Conservation (phyloP, 805 yeast genomes). For the Candida krabiensis region DNA sequence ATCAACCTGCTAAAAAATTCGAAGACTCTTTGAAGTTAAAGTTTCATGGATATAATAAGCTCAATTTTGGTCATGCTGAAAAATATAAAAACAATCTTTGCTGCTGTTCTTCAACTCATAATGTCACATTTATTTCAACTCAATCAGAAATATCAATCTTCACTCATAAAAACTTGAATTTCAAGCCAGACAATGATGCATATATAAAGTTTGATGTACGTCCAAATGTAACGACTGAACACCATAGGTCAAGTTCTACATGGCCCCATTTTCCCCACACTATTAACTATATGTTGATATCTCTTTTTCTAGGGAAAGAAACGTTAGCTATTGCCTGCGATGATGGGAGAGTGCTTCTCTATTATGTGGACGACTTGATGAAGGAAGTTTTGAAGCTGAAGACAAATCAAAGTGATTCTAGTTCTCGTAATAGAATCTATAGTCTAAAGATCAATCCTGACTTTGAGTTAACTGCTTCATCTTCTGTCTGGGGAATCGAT, state of each 20-base stretch:
- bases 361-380: slow-evolving; percentile 32
- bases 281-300: slow-evolving; percentile 48
- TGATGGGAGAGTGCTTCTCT: slow-evolving; percentile 51
- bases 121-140: slow-evolving; percentile 30
- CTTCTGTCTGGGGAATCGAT: slow-evolving; percentile 68
- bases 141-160: slow-evolving; percentile 38
- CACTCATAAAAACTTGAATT: slow-evolving; percentile 31
- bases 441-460: slow-evolving; percentile 20
- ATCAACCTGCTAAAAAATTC: slow-evolving; percentile 39
- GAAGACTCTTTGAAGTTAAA: slow-evolving; percentile 30
- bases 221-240: slow-evolving; percentile 40
- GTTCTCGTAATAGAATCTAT: slow-evolving; percentile 2
- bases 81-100: slow-evolving; percentile 44
- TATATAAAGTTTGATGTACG: slow-evolving; percentile 39
- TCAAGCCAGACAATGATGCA: slow-evolving; percentile 28
- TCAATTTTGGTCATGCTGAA: slow-evolving; percentile 30
- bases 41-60: slow-evolving; percentile 16
- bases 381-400: slow-evolving; percentile 8
- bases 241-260: slow-evolving; percentile 39
- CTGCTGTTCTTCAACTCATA: slow-evolving; percentile 20
- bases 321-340: slow-evolving; percentile 53
- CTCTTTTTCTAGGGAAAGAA: slow-evolving; percentile 37
- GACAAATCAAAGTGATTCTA: slow-evolving; percentile 3
- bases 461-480: slow-evolving; percentile 34
- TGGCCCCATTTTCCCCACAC: slow-evolving; percentile 58